A percentile compares a stretch with the other conserved stretches of the same genome.
Evolutionary conservation across 2,329 filamentous ascomycete species (phyloP).

Genomic region (Epichloe gansuensis): DNA sequence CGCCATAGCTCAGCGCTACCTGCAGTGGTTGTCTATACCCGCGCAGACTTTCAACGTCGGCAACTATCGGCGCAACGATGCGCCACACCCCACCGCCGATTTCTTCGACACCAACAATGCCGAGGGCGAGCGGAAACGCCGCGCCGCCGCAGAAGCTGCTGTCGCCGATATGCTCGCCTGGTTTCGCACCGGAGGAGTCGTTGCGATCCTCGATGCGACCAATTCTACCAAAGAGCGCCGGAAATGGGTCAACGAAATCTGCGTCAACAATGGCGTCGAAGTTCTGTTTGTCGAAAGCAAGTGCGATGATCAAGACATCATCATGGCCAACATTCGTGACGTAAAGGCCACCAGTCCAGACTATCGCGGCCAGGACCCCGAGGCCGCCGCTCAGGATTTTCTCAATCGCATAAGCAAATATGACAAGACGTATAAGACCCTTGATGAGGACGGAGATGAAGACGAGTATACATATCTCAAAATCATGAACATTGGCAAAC

Average conservation of each 20-base stretch:
- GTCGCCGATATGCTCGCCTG: constrained; percentile 89
- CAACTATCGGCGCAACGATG: constrained; percentile 81
- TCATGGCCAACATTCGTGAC: constrained; percentile 96
- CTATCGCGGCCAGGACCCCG: constrained; percentile 87
- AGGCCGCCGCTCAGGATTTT: constrained; percentile 83
- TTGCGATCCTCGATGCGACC: constrained; percentile 91
- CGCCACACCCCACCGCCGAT: constrained; percentile 79
- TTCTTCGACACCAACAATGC: constrained; percentile 90
- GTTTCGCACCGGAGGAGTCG: constrained; percentile 72
- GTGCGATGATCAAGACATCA: constrained; percentile 88
- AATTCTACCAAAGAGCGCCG: constrained; percentile 87
- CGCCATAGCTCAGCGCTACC: constrained; percentile 68
- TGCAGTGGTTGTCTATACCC: constrained; percentile 91
- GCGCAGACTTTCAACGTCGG: constrained; percentile 96
- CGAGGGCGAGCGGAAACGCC: constrained; percentile 81
- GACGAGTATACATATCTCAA: constrained; percentile 87
- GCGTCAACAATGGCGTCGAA: constrained; percentile 65
- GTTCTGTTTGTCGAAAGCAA: constrained; percentile 95
- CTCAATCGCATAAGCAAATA: constrained; percentile 91
- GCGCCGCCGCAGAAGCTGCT: constrained; percentile 81
- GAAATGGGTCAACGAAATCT: constrained; percentile 80
- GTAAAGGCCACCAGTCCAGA: constrained; percentile 96
- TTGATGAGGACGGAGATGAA: constrained; percentile 72
- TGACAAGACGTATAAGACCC: constrained; percentile 90
- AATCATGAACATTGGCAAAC: constrained; percentile 89